These are phyloP conservation scores for Colletotrichum euphorbiae DNA, from an alignment of 2,329 filamentous ascomycete species.

Conservation along the genomic window DNA sequence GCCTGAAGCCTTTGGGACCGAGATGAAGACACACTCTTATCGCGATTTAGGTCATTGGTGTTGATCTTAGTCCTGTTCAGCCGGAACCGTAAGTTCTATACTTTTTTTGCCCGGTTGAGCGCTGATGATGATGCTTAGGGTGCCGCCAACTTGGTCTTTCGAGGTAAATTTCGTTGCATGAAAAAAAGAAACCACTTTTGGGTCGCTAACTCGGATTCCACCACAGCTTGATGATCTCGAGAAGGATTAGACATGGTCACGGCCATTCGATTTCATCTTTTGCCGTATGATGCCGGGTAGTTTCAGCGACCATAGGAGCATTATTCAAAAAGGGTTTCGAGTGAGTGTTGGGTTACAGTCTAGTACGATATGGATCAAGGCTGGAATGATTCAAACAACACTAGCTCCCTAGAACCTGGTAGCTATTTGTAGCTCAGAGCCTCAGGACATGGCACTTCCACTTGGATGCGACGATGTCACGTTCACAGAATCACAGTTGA, in stretches of 20 bases:
- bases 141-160: slow-evolving; percentile 59
- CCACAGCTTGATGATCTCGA: slow-evolving; percentile 52
- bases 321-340: slow-evolving; percentile 43
- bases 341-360: not conserved
- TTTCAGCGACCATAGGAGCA: slow-evolving; percentile 44
- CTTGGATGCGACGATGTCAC: slow-evolving; percentile 49
- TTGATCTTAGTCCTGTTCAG: slow-evolving; percentile 34
- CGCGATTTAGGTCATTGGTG: slow-evolving; percentile 18
- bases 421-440: slow-evolving; percentile 50
- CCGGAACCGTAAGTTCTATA: slow-evolving; percentile 12
- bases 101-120: slow-evolving; percentile 25
- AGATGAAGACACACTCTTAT: not conserved
- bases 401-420: slow-evolving; percentile 47
- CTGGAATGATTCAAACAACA: too few species aligned
- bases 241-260: slow-evolving; percentile 48
- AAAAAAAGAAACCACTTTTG: not conserved
- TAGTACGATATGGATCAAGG: too few species aligned
- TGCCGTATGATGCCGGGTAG: slow-evolving; percentile 47
- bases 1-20: not conserved
- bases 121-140: slow-evolving; percentile 41
- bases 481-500: slow-evolving; percentile 42
- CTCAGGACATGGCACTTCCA: slow-evolving; percentile 46
- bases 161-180: not conserved
- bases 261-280: slow-evolving; percentile 51
- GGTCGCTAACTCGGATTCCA: slow-evolving; percentile 24